phyloP scores from a whole-genome alignment of 805 yeast species.

The Lipomyces mesembrius region DNA sequence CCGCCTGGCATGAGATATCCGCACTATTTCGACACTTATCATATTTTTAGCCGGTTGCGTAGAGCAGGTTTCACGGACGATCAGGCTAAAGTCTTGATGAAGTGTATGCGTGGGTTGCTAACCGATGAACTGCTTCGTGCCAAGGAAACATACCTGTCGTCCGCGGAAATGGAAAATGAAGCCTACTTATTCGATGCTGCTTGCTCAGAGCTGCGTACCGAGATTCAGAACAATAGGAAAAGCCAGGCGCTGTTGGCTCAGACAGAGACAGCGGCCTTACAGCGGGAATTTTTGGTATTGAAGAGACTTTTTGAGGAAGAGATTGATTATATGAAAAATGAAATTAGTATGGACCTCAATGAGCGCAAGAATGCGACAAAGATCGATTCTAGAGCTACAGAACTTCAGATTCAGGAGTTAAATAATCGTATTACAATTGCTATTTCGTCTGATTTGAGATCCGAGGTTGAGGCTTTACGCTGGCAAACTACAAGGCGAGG shows the following conservation, averaged over 20 bases:
- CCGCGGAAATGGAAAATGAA: constrained; percentile 82
- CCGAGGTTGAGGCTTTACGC: constrained; percentile 84
- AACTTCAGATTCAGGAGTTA: constrained; percentile 75
- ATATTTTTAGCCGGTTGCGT: constrained; percentile 58
- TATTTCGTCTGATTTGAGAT: constrained; percentile 76
- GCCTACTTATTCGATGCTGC: constrained; percentile 89
- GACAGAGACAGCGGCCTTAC: constrained; percentile 67
- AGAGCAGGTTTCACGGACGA: constrained; percentile 62
- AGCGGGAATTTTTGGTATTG: constrained; percentile 70
- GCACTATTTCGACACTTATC: constrained; percentile 63
- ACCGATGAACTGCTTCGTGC: constrained; percentile 45
- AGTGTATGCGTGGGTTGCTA: constrained; percentile 48
- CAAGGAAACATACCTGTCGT: constrained; percentile 47
- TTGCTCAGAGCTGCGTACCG: constrained; percentile 80
- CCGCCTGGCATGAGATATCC: constrained; percentile 18
- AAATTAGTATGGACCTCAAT: constrained; percentile 78
- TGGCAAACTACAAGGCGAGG: constrained; percentile 96
- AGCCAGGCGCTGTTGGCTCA: constrained; percentile 68
- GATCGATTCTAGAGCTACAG: constrained; percentile 67
- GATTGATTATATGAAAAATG: constrained; percentile 67
- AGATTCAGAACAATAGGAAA: constrained; percentile 73
- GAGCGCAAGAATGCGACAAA: constrained; percentile 88
- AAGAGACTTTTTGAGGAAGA: constrained; percentile 76
- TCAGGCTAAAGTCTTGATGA: constrained; percentile 66
- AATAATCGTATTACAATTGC: constrained; percentile 83